phyloP scores from a whole-genome alignment of 768 basidiomycete species.

The Astraeus odoratus region DNA sequence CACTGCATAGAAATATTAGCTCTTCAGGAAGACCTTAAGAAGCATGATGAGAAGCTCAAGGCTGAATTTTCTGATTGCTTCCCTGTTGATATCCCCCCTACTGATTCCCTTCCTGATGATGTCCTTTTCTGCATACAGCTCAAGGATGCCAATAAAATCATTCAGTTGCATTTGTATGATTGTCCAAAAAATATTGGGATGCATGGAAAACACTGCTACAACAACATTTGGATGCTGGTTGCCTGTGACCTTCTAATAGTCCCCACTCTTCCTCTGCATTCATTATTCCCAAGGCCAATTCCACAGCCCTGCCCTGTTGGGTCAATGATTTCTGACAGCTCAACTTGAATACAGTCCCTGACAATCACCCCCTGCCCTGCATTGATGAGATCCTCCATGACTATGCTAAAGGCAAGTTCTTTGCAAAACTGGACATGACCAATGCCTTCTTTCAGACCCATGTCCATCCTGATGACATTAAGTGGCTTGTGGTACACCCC shows the following conservation, averaged over 20 bases:
- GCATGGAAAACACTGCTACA: conserved; percentile 29
- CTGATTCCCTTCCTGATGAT: background rate
- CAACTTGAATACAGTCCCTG: conserved; percentile 11
- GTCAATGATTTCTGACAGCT: conserved; percentile 3
- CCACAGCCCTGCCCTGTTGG: conserved; percentile 1
- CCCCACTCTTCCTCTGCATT: conserved; percentile 23
- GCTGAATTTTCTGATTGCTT: background rate
- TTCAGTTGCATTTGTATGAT: conserved; percentile 21
- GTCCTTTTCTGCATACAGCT: background rate
- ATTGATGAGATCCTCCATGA: conserved; percentile 16
- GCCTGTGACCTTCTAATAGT: conserved; percentile 24
- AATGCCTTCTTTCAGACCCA: conserved; percentile 23
- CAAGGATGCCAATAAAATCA: conserved; percentile 2
- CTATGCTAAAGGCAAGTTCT: conserved; percentile 15
- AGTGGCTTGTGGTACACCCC: conserved; percentile 30
- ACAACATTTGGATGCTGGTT: conserved; percentile 28
- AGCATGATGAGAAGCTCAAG: background rate
- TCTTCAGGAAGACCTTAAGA: background rate
- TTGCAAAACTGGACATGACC: conserved; percentile 22
- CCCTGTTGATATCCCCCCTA: background rate
- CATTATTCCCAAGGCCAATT: conserved; percentile 8
- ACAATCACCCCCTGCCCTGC: conserved; percentile 14
- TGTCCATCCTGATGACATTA: conserved; percentile 14
- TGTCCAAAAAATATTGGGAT: conserved; percentile 29
- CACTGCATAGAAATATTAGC: background rate